Base-by-base conservation (phyloP, 257 asterid species). In the Forsythia viridissima region DNA sequence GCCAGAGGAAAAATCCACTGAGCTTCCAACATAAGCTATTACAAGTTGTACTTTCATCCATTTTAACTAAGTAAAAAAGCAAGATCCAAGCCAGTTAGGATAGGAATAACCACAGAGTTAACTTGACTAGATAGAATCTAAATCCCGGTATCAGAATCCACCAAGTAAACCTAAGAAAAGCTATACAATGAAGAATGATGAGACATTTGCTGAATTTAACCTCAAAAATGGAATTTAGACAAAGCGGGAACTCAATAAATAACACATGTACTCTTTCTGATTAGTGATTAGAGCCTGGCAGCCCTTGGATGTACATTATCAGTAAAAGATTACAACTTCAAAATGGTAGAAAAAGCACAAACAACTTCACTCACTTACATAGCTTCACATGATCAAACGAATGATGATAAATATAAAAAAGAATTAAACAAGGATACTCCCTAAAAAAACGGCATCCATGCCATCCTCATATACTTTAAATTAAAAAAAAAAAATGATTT, bases 361-460 rank as follows among this genome's bases (percentile, higher is more conserved):
- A 79, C 87, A 78, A 87, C 75, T 71, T 76, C 88, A 83, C 86
- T 71, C 86, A 80, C 69, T 61, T 38, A 79, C 86, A 83, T 42
- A 75, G 16, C 70, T 63, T 63, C 70, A 63, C 70, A 34, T 63
- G 70, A 24, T 72, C 85, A 82, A 86, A 84, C 79, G 77, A 84
- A 84, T 86, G 43, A 79, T 73, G n/a, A 46, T 78, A 78, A 36
- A 69, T 46, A 41, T 72, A 69, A 57, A 57, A 30, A 57, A 57
- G 63, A 34, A 30, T 13, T 40, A 81, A 88, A 89, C 93, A 87
- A 82, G 96, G 96, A 92, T 84, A 89, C 97, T 81, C 86, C 79
- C 88, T 84, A 10, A 63, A 92, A 92, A 90, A 91, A 80, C 78
- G 74, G 94, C 96, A 94, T 94, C 97, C 98, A 88, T 90, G 94